phyloP scores from a whole-genome alignment of 2,329 filamentous ascomycete species.

The Arthrobotrys conoides region DNA sequence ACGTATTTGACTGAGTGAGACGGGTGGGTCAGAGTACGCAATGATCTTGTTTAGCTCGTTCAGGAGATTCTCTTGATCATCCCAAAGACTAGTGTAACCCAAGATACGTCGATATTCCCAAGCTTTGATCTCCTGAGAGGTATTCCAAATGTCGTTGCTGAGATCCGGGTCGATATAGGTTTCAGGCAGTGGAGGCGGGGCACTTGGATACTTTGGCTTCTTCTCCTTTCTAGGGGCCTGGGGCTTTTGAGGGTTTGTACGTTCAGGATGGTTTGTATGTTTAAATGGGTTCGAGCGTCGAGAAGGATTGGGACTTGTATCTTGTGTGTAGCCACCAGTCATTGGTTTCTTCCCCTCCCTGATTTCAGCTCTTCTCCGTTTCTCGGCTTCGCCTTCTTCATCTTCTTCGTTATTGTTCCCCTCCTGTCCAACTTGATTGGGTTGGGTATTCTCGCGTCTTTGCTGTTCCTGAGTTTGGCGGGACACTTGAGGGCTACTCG shows the following conservation, averaged over 20 bases:
- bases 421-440: slow-evolving; percentile 41
- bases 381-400: neutral
- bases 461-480: too few species aligned
- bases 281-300: neutral
- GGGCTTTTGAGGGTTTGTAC: neutral
- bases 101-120: slow-evolving; percentile 32
- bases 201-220: neutral
- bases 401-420: slow-evolving; percentile 53
- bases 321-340: slow-evolving; percentile 62
- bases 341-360: slow-evolving; percentile 61
- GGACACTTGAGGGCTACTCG: neutral
- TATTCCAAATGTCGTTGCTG: slow-evolving; percentile 25
- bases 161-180: neutral
- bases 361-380: slow-evolving; percentile 42
- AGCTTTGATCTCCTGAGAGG: slow-evolving; percentile 24
- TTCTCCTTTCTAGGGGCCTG: neutral
- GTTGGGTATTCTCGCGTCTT: neutral
- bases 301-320: slow-evolving; percentile 62
- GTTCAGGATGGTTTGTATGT: neutral
- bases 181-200: neutral
- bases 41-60: slow-evolving; percentile 40
- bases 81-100: slow-evolving; percentile 37
- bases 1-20: neutral
- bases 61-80: slow-evolving; percentile 29
- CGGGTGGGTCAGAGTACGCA: slow-evolving; percentile 2